Evolutionary conservation across 208 protist genomes (phyloP).

Genomic region (Trypanosoma congolense): DNA sequence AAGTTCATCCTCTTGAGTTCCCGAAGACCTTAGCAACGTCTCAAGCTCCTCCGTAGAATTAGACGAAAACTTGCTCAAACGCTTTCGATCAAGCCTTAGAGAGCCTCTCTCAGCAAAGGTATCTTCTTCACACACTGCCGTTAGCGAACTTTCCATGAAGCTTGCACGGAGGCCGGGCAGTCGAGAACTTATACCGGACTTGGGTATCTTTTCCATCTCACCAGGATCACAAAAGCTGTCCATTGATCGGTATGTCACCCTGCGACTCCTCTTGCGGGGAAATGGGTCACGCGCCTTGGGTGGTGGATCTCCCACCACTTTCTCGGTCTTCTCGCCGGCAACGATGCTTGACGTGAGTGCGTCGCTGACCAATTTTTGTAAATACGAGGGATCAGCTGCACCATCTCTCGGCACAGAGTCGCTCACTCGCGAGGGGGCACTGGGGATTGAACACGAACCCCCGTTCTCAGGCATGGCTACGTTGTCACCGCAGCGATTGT

Average conservation of each 20-base stretch:
- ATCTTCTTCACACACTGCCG: too few species aligned
- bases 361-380: conserved; percentile 20
- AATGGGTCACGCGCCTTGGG: neutral
- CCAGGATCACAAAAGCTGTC: too few species aligned
- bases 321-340: neutral
- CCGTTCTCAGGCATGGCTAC: neutral
- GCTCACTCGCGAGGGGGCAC: neutral
- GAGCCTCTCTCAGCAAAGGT: too few species aligned
- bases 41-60: neutral
- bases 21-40: neutral
- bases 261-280: too few species aligned
- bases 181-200: too few species aligned
- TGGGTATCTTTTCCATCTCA: too few species aligned
- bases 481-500: too few species aligned
- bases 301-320: neutral
- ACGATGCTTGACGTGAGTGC: conserved; percentile 18
- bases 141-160: too few species aligned
- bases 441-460: neutral
- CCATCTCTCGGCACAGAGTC: neutral
- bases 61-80: too few species aligned
- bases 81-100: too few species aligned
- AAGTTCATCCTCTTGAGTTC: conserved; percentile 32
- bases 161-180: too few species aligned
- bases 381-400: neutral
- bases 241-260: too few species aligned